Conservation (phyloP, 768 basidiomycete genomes). For the Suillus alpinus region DNA sequence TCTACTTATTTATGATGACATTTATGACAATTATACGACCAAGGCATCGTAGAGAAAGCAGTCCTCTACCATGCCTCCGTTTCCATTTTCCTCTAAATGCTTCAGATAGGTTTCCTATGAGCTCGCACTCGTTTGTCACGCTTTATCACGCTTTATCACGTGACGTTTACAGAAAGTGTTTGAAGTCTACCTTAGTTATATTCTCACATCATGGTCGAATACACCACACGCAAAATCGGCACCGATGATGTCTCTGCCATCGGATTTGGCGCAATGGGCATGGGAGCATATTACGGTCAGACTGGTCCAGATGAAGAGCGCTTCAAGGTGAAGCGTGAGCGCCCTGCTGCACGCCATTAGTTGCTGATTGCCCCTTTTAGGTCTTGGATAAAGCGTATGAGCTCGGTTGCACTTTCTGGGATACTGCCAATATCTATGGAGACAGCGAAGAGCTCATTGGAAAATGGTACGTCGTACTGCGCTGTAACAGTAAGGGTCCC, state of each 20-base stretch:
- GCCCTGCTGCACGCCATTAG: no score
- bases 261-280: constrained; percentile 62
- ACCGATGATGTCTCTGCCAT: constrained; percentile 45
- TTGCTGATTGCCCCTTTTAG: constrained; percentile 15
- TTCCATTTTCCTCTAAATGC: no score
- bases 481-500: not conserved
- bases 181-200: no score
- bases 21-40: no score
- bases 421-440: constrained; percentile 42
- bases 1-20: no score
- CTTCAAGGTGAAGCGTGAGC: constrained; percentile 42
- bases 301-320: constrained; percentile 52
- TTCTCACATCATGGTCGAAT: constrained; percentile 11
- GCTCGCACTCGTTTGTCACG: no score
- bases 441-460: constrained; percentile 45
- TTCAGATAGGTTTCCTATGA: no score
- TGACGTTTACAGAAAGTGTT: no score
- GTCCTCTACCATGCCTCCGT: no score
- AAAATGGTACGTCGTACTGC: constrained; percentile 31
- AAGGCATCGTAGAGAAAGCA: no score
- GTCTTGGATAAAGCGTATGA: constrained; percentile 42
- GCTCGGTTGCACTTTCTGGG: constrained; percentile 45
- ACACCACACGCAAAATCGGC: constrained; percentile 45
- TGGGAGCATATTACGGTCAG: constrained; percentile 48
- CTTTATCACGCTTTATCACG: no score